These are phyloP conservation scores for Ceratobasidium sp. DNA, from an alignment of 1,284 basidiomycete species.

Conservation along the genomic window DNA sequence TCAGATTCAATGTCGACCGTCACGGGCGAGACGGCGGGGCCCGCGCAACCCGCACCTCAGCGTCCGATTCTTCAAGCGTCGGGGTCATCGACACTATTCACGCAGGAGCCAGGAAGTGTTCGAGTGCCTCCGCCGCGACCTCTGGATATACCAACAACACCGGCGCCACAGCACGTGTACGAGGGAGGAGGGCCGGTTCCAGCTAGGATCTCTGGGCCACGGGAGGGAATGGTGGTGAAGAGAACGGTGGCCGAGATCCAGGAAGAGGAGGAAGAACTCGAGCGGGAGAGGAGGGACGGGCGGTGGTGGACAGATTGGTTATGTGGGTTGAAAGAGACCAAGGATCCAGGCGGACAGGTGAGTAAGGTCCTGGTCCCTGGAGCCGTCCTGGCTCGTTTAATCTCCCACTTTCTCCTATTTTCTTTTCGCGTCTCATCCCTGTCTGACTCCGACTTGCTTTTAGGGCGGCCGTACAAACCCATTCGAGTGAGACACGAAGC, in stretches of 20 bases:
- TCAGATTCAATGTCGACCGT: slow-evolving; percentile 32
- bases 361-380: slow-evolving; percentile 7
- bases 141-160: slow-evolving; percentile 36
- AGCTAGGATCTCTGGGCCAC: slow-evolving; percentile 26
- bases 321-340: slow-evolving; percentile 43
- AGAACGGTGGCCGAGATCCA: slow-evolving; percentile 15
- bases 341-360: slow-evolving; percentile 33
- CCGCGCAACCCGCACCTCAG: slow-evolving; percentile 27
- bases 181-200: slow-evolving; percentile 34
- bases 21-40: slow-evolving; percentile 16
- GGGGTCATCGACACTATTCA: slow-evolving; percentile 12
- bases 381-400: neutral
- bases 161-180: slow-evolving; percentile 33
- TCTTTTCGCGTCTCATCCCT: neutral
- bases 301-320: slow-evolving; percentile 47
- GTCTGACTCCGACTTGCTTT: neutral
- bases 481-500: slow-evolving; percentile 30
- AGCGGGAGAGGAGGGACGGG: slow-evolving; percentile 39
- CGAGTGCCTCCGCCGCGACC: slow-evolving; percentile 24
- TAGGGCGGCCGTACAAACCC: slow-evolving; percentile 41
- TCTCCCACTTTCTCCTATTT: neutral
- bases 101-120: neutral
- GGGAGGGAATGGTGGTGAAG: slow-evolving; percentile 31
- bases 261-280: slow-evolving; percentile 42
- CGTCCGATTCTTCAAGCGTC: slow-evolving; percentile 21